Evolutionary conservation across 495 filamentous ascomycete species (phyloP), one percentile per base, ranked within the genome.

Genomic region (Cryomyces minteri): DNA sequence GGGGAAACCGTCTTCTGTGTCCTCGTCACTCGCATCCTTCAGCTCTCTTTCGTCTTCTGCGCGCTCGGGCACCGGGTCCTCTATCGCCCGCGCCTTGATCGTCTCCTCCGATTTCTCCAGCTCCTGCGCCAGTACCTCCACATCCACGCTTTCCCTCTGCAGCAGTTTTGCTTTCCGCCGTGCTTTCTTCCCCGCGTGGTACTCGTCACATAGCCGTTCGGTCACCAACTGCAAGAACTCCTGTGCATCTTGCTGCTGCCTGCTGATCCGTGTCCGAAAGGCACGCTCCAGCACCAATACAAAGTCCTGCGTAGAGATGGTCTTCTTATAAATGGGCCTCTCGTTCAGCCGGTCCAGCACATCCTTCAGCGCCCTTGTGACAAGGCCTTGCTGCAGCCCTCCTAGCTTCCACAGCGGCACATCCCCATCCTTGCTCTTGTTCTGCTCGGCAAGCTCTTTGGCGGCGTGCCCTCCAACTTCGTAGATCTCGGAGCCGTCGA

Each of bases 201-300:
- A 88, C 61, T 99, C 90, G 54, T 96, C 88, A 39, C 80, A 83
- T 32, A 99, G 68, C 39, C 88, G 72, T 62, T 99, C 92, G 4
- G 84, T 78, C 14, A 99, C 79, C 41, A 96, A 74, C 61, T 99
- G 90, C 44, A 99, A 54, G 47, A 99, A 92, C 58, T 99, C 90
- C 56, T 99, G 90, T n/a, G 90, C 90, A 65, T 99, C 90, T 61
- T 99, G 92, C 58, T 99, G 92, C 48, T 84, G 79, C 40, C 90
- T 79, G 54, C 82, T 94, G 55, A 99, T 88, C 38, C 80, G 77
- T 48, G 88, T 85, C 31, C 77, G 72, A 57, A 94, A 99, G 4
- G 88, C 86, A 34, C 68, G 67, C 62, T 99, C 90, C 29, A 99
- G 64, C 0, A 77, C 75, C 44, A 69, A 60, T 12, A 99, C 77